These are phyloP conservation scores for Leishmania arabica DNA, from an alignment of 208 protist genomes.

Conservation along the genomic window DNA sequence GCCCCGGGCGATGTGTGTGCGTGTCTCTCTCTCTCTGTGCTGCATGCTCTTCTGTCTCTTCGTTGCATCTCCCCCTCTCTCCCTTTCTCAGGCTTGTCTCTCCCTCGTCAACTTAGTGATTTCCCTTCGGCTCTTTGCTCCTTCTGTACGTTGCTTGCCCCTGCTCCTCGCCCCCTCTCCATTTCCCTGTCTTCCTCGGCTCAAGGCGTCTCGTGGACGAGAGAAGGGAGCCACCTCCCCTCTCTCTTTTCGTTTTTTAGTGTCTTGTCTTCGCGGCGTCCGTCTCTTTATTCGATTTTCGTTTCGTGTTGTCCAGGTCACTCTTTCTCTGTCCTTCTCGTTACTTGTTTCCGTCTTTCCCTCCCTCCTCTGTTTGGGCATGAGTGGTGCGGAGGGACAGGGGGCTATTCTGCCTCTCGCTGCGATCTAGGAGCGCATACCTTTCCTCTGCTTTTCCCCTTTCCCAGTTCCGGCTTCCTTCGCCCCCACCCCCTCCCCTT, in stretches of 20 bases:
- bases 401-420: background rate
- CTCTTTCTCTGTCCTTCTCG: background rate
- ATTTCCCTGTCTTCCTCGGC: too few species aligned
- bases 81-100: too few species aligned
- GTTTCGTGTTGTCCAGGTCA: background rate
- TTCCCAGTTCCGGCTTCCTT: background rate
- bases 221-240: background rate
- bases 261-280: background rate
- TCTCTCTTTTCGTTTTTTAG: background rate
- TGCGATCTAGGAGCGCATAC: background rate
- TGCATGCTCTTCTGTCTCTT: background rate
- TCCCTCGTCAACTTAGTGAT: background rate
- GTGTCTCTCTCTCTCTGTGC: background rate
- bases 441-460: background rate
- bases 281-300: background rate
- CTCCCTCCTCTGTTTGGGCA: background rate
- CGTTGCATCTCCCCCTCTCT: background rate
- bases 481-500: background rate
- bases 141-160: background rate
- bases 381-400: background rate
- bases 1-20: too few species aligned
- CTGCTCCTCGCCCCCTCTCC: too few species aligned
- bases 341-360: background rate
- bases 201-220: too few species aligned
- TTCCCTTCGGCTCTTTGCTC: background rate